Evolutionary conservation across 1,139 yeast species (phyloP), one percentile per base, ranked within the genome.

Genomic region (Yamadazyma atmosphaerica): DNA sequence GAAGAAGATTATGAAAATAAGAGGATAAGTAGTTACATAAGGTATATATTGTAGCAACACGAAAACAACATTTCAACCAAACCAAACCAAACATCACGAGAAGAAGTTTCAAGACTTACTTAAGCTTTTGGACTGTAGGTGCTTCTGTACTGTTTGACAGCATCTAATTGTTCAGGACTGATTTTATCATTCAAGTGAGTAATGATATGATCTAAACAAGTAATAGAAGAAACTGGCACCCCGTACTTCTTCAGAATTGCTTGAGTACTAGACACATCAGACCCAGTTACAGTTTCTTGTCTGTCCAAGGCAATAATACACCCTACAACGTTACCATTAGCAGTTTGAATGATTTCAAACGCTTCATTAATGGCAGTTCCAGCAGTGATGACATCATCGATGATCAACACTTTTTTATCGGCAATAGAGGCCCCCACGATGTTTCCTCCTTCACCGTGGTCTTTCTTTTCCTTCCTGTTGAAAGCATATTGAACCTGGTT

Each of bases 321-420:
- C 3, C 95, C 98, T 32, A 80, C 86, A 24, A 88, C 85, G 16
- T 68, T 56, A 38, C 96, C 98, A 32, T 79, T 71, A 52, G 83
- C 92, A 19, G 59, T 68, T 18, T 71, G 71, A 54, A 92, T 88
- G 53, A 92, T 86, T 38, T 76, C 81, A 51, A 88, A 86, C 1
- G 98, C 97, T 65, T 92, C 98, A 54, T 85, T 86, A 59, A 90
- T 89, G 38, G 98, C 98, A 42, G 98, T 92, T 29, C 98, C 98
- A 2, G 98, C 98, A 43, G 98, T 92, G 81, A 92, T 90, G 36
- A 92, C 98, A 56, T 92, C 98, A 63, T 92, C 98, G 48, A 92
- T 88, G 54, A 92, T 85, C 55, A 92, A 71, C 24, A 89, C 79
- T 45, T 74, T 75, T 62, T 89, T 85, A 40, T 78, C 86, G 44